These are phyloP conservation scores for Solanum arcanum DNA, from an alignment of 257 asterid genomes.

Conservation along the genomic window DNA sequence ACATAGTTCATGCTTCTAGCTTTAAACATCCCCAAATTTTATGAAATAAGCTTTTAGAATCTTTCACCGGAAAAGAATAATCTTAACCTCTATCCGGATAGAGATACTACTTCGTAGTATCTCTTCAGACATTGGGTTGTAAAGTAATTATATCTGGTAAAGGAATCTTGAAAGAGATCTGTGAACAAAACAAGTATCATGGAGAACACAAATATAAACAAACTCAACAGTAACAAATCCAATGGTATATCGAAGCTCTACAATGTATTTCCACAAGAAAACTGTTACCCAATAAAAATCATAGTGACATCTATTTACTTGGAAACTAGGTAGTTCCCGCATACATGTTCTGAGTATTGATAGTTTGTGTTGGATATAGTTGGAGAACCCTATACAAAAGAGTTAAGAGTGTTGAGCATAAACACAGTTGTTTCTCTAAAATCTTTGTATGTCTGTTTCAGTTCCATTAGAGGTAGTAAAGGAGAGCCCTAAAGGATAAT, in stretches of 20 bases:
- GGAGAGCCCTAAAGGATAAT: background rate
- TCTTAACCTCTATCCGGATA: background rate
- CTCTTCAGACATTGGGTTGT: background rate
- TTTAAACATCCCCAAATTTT: background rate
- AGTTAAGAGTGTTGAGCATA: background rate
- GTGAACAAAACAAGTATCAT: background rate
- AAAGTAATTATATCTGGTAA: background rate
- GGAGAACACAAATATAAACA: background rate
- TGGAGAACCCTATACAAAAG: background rate
- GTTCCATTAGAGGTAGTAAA: background rate
- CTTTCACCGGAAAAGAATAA: background rate
- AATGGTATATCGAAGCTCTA: background rate
- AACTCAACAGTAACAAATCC: background rate
- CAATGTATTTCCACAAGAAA: background rate
- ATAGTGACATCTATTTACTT: background rate
- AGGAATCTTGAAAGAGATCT: background rate
- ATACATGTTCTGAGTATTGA: background rate
- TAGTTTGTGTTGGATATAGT: background rate
- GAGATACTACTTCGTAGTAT: background rate
- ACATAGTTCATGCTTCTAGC: background rate
- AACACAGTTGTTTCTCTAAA: background rate
- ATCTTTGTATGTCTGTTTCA: background rate
- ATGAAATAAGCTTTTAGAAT: background rate
- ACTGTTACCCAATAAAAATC: background rate
- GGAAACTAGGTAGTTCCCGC: background rate